Percentiles rank a stretch among this genome's conserved stretches.
Conservation (phyloP, 2,329 filamentous ascomycete genomes). For the Aspergillus udagawae region DNA sequence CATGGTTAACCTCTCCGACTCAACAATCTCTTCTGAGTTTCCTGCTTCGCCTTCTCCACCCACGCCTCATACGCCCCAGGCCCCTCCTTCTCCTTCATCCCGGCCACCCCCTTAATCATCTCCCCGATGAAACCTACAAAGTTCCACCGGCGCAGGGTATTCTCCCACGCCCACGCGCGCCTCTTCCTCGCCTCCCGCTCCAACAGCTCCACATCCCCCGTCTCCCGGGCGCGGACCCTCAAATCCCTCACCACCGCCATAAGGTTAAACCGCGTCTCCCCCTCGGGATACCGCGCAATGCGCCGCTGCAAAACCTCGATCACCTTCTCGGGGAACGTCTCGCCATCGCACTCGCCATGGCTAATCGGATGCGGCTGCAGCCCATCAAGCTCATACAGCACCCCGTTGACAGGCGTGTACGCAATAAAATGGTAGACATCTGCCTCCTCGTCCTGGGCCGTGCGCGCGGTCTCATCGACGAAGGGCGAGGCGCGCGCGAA, state of each 20-base stretch:
- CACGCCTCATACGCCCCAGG: conserved; percentile 69
- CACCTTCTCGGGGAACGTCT: conserved; percentile 72
- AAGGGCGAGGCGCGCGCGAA: conserved; percentile 89
- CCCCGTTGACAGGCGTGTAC: conserved; percentile 76
- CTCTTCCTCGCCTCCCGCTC: conserved; percentile 79
- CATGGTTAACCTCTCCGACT: conserved; percentile 16
- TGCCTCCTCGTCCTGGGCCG: conserved; percentile 64
- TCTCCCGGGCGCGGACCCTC: conserved; percentile 69
- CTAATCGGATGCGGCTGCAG: conserved; percentile 88
- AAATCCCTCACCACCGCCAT: conserved; percentile 87
- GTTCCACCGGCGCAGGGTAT: conserved; percentile 85
- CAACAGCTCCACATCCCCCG: conserved; percentile 76
- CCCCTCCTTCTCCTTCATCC: conserved; percentile 64
- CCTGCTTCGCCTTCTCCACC: conserved; percentile 63
- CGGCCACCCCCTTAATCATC: conserved; percentile 81
- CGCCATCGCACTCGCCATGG: conserved; percentile 70
- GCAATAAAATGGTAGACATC: conserved; percentile 98
- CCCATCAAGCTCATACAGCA: conserved; percentile 90
- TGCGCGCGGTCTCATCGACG: conserved; percentile 78
- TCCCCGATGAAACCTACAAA: conserved; percentile 95
- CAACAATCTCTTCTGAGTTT: conserved; percentile 40
- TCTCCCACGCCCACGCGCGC: conserved; percentile 88
- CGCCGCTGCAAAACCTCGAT: conserved; percentile 82
- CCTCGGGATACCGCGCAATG: conserved; percentile 76
- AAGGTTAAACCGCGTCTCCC: conserved; percentile 93